Conservation (phyloP, 192 early-diverging fungal genomes). For the Backusella psychrophila region DNA sequence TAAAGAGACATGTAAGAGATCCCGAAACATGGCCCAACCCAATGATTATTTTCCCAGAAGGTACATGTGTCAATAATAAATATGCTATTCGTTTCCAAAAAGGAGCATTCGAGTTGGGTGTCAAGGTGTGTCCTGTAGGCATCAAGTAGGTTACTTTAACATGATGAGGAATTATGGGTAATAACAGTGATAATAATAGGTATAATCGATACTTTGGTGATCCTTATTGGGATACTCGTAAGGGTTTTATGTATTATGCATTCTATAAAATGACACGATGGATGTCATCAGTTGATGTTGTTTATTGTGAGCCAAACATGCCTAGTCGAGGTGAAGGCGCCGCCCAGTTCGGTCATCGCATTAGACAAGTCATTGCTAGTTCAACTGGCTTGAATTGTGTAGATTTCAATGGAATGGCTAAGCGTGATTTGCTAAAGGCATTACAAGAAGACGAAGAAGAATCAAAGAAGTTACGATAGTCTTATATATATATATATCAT, state of each 20-base stretch:
- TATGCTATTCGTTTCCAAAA: constrained; percentile 30
- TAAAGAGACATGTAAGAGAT: constrained; percentile 19
- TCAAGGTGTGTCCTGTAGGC: constrained; percentile 25
- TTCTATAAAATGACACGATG: constrained; percentile 32
- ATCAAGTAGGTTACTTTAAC: constrained; percentile 16
- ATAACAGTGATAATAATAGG: background rate
- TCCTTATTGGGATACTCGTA: constrained; percentile 30
- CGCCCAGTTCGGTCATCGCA: constrained; percentile 11
- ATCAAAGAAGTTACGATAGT: background rate
- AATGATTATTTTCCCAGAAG: constrained; percentile 33
- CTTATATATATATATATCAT: background rate
- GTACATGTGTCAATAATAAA: constrained; percentile 30
- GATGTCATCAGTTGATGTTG: constrained; percentile 19
- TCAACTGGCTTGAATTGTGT: constrained; percentile 10
- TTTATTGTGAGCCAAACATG: constrained; percentile 9
- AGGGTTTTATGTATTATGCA: constrained; percentile 29
- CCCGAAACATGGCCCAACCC: constrained; percentile 24
- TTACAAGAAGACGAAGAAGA: constrained; percentile 6
- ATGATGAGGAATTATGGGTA: background rate
- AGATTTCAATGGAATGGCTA: constrained; percentile 26
- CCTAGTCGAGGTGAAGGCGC: background rate
- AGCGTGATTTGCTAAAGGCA: constrained; percentile 9
- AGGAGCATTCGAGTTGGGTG: constrained; percentile 29
- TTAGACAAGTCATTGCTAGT: constrained; percentile 2
- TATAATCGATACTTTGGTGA: constrained; percentile 15